Percentiles rank a stretch among this genome's conserved stretches.
Evolutionary conservation across 371 early-diverging fungal species (phyloP).

Genomic region (Actinomucor elegans): DNA sequence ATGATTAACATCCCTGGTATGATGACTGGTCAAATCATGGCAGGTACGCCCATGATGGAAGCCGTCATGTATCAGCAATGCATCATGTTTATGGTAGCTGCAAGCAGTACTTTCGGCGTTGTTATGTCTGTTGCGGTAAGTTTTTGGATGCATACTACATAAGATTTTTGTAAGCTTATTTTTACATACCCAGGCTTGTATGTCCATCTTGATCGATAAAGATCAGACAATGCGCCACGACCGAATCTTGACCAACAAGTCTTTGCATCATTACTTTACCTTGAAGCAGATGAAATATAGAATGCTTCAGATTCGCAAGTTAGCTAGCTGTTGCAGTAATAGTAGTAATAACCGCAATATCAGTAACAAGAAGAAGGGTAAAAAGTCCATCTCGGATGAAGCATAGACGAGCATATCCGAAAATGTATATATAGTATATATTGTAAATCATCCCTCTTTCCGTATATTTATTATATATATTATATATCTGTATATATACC

Average conservation of each 20-base stretch:
- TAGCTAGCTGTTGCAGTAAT: neutral
- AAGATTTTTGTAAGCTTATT: neutral
- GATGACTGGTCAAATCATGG: slow-evolving; percentile 91
- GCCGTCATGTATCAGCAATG: slow-evolving; percentile 84
- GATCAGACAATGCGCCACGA: slow-evolving; percentile 59
- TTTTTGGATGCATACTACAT: neutral
- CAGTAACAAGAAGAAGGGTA: neutral
- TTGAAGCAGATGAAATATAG: neutral
- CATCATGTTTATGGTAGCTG: slow-evolving; percentile 82
- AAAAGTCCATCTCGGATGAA: slow-evolving; percentile 3
- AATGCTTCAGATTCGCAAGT: neutral
- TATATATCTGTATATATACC: neutral
- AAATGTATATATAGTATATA: neutral
- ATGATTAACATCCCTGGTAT: slow-evolving; percentile 89
- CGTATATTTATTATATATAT: neutral
- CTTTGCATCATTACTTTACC: slow-evolving; percentile 5
- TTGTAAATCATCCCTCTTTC: neutral
- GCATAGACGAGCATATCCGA: neutral
- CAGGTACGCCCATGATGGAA: slow-evolving; percentile 76
- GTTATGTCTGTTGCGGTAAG: slow-evolving; percentile 61
- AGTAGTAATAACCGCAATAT: no score
- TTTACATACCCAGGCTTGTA: slow-evolving; percentile 38
- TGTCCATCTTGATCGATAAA: slow-evolving; percentile 60
- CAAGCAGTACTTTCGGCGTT: slow-evolving; percentile 67
- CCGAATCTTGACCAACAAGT: slow-evolving; percentile 37